Evolutionary conservation across 129 eudicot species (phyloP).

Genomic region (Ambrosia artemisiifolia): DNA sequence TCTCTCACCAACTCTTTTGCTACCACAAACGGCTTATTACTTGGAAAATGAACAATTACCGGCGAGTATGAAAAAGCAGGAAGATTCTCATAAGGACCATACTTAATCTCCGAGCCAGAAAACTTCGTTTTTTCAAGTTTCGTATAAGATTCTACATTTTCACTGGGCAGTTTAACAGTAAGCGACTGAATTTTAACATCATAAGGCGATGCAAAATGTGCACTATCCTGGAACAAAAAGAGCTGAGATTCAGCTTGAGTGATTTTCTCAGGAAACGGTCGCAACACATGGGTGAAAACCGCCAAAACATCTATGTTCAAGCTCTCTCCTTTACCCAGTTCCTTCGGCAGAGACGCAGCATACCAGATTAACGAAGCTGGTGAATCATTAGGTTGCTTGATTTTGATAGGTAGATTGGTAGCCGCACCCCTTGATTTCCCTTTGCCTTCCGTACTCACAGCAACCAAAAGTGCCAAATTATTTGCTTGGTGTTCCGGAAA

Average conservation of each 20-base stretch:
- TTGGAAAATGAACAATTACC: conserved; percentile 62
- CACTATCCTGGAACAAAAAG: conserved; percentile 71
- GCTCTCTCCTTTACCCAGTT: conserved; percentile 57
- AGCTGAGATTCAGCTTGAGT: conserved; percentile 82
- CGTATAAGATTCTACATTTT: conserved; percentile 75
- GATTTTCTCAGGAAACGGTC: conserved; percentile 84
- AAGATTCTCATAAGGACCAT: conserved; percentile 85
- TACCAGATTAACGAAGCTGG: conserved; percentile 67
- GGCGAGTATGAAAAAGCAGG: conserved; percentile 64
- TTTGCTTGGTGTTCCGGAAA: conserved; percentile 76
- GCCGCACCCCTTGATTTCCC: conserved; percentile 53
- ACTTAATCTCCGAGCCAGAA: conserved; percentile 84
- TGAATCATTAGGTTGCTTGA: conserved; percentile 53
- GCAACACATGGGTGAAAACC: conserved; percentile 60
- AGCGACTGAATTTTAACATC: conserved; percentile 66
- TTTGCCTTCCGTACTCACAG: conserved; percentile 50
- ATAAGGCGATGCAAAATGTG: conserved; percentile 77
- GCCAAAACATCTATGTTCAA: conserved; percentile 61
- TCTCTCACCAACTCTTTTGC: conserved; percentile 86
- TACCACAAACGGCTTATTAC: conserved; percentile 65
- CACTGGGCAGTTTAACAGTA: conserved; percentile 62
- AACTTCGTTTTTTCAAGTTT: conserved; percentile 65
- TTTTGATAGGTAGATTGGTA: conserved; percentile 43
- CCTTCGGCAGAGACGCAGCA: conserved; percentile 59
- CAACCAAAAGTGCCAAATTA: conserved; percentile 50